Conservation (phyloP, 1,284 basidiomycete genomes). For the Tilletia horrida region DNA sequence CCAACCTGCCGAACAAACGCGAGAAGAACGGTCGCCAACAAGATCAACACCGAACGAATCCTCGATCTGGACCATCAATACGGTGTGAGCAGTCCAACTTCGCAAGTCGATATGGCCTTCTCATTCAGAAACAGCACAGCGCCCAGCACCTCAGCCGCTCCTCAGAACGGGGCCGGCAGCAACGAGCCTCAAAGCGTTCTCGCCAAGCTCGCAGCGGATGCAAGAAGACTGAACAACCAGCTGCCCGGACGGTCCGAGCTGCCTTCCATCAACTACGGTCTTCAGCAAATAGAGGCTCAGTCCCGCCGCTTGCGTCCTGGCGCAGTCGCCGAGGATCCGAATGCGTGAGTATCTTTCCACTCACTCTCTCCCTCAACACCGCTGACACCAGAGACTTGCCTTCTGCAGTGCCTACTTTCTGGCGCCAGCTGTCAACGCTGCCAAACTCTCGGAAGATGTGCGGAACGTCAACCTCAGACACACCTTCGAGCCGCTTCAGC, state of each 20-base stretch:
- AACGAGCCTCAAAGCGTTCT: slow-evolving; percentile 4
- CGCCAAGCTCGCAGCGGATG: slow-evolving; percentile 17
- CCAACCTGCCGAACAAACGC: no score
- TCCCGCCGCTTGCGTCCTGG: slow-evolving; percentile 61
- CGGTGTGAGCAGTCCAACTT: neutral
- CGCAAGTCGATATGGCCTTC: neutral
- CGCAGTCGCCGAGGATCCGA: slow-evolving; percentile 61
- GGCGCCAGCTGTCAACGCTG: slow-evolving; percentile 82
- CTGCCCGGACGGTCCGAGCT: slow-evolving; percentile 63
- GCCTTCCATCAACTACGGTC: slow-evolving; percentile 76
- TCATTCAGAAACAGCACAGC: slow-evolving; percentile 1
- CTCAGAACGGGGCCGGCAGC: neutral
- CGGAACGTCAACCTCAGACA: slow-evolving; percentile 49
- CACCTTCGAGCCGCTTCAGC: slow-evolving; percentile 84
- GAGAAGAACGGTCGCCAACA: no score
- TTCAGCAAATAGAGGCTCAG: slow-evolving; percentile 88
- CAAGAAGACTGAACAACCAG: slow-evolving; percentile 50
- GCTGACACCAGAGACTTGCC: slow-evolving; percentile 41
- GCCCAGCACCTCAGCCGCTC: neutral
- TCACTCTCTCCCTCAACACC: slow-evolving; percentile 21
- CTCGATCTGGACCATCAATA: no score
- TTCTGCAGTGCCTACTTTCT: slow-evolving; percentile 61
- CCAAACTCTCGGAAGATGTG: slow-evolving; percentile 65
- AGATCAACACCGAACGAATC: no score
- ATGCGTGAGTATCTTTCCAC: slow-evolving; percentile 22